Conservation (phyloP, 352 stramenopile species). For the Globisporangium nagaii region DNA sequence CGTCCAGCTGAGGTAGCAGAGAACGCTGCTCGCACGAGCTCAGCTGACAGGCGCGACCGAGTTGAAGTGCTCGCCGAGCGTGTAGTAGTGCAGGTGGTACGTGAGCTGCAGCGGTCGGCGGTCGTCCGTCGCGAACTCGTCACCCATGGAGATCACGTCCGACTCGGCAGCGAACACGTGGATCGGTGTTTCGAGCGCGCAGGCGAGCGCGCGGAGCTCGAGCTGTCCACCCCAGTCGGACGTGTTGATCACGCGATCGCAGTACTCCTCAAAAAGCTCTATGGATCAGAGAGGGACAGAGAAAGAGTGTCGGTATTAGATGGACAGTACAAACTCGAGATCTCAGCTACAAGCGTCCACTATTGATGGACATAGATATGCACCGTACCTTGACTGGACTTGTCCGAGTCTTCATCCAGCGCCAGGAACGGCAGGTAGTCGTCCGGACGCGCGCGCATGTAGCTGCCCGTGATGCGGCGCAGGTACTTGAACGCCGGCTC, state of each 20-base stretch:
- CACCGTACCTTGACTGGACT: constrained; percentile 30
- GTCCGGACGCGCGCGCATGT: constrained; percentile 77
- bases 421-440: constrained; percentile 93
- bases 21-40: too few species aligned
- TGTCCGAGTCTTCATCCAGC: constrained; percentile 42
- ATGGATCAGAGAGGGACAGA: background rate
- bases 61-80: constrained; percentile 99
- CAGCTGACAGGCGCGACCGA: constrained; percentile 59
- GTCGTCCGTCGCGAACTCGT: constrained; percentile 64
- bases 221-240: constrained; percentile 97
- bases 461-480: constrained; percentile 58
- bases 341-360: too few species aligned
- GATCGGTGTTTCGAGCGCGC: constrained; percentile 84
- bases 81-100: constrained; percentile 97
- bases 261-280: constrained; percentile 90
- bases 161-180: constrained; percentile 90
- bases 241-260: constrained; percentile 83
- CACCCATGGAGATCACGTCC: constrained; percentile 87
- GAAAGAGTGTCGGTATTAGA: background rate
- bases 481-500: constrained; percentile 63
- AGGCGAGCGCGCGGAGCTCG: constrained; percentile 91
- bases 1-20: too few species aligned
- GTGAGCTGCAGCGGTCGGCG: constrained; percentile 87
- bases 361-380: too few species aligned
- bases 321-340: too few species aligned